A percentile compares a stretch with the other conserved stretches of the same genome.
phyloP scores from a whole-genome alignment of 106 monocot species.

The Apostasia shenzhenica region DNA sequence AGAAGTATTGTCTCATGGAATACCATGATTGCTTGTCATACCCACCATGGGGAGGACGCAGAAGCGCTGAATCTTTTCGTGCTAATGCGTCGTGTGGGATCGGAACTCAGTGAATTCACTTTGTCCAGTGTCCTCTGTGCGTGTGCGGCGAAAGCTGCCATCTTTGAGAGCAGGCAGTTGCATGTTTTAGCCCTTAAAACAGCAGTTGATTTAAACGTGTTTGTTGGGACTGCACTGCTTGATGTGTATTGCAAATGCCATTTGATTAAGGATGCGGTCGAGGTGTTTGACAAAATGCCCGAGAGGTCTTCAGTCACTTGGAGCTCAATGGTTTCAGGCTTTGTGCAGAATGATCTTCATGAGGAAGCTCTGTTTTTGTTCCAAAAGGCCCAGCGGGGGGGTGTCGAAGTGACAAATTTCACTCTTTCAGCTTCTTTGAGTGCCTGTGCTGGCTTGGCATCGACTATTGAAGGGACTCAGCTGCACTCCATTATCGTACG shows the following conservation, averaged over 20 bases:
- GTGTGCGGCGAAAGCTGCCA: slow-evolving; percentile 26
- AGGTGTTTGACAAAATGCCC: slow-evolving; percentile 41
- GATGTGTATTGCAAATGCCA: slow-evolving; percentile 53
- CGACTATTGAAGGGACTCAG: slow-evolving; percentile 39
- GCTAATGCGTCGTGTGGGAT: slow-evolving; percentile 7
- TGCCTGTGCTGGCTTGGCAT: slow-evolving; percentile 46
- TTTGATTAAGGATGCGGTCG: slow-evolving; percentile 29
- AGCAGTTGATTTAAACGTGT: slow-evolving; percentile 32
- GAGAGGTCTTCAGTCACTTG: slow-evolving; percentile 58
- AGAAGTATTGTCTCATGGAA: slow-evolving; percentile 12
- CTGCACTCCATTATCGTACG: slow-evolving; percentile 35
- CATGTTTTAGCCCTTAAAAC: slow-evolving; percentile 46
- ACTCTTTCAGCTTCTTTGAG: slow-evolving; percentile 45
- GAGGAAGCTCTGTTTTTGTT: slow-evolving; percentile 39
- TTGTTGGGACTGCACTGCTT: slow-evolving; percentile 49
- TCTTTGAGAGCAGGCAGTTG: slow-evolving; percentile 36
- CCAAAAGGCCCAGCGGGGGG: slow-evolving; percentile 22
- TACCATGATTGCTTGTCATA: slow-evolving; percentile 16
- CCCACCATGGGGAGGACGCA: slow-evolving; percentile 4
- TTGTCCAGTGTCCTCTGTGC: slow-evolving; percentile 51
- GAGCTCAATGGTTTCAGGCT: slow-evolving; percentile 64
- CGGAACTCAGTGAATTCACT: slow-evolving; percentile 41
- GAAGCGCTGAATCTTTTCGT: slow-evolving; percentile 14
- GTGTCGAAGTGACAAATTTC: slow-evolving; percentile 32
- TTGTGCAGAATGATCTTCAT: slow-evolving; percentile 44